Percentiles rank a stretch among this genome's conserved stretches.
phyloP scores from a whole-genome alignment of 805 yeast species.

The Lipomyces kockii region DNA sequence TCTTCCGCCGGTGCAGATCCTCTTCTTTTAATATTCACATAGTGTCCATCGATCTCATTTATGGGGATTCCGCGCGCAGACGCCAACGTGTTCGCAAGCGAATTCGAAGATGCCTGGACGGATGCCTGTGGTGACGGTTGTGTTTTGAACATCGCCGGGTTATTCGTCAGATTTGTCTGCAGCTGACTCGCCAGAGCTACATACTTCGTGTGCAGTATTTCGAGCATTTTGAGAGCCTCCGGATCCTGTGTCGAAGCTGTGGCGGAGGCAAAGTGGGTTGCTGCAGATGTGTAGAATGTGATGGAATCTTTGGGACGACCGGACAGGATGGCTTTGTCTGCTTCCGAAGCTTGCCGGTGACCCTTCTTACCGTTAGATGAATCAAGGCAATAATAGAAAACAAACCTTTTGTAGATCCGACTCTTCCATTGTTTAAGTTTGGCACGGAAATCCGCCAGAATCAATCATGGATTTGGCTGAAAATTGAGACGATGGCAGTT shows the following conservation, averaged over 20 bases:
- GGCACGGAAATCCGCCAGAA: neutral
- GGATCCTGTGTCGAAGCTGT: slow-evolving; percentile 30
- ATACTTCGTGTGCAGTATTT: slow-evolving; percentile 25
- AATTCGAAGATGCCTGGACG: slow-evolving; percentile 2
- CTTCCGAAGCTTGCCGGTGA: slow-evolving; percentile 33
- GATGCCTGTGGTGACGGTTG: slow-evolving; percentile 7
- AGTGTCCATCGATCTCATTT: slow-evolving; percentile 22
- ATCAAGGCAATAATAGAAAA: neutral
- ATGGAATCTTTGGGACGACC: slow-evolving; percentile 37
- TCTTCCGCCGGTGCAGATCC: slow-evolving; percentile 23
- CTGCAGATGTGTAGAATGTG: slow-evolving; percentile 29
- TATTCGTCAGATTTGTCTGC: slow-evolving; percentile 14
- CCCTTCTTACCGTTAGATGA: slow-evolving; percentile 23
- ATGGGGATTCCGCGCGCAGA: slow-evolving; percentile 41
- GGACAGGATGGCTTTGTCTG: slow-evolving; percentile 34
- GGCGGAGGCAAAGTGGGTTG: slow-evolving; percentile 28
- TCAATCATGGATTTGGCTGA: neutral
- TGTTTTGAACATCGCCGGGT: slow-evolving; percentile 26
- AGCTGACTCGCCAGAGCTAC: slow-evolving; percentile 23
- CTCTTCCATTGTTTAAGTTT: neutral
- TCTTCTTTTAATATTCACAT: slow-evolving; percentile 20
- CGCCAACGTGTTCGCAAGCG: slow-evolving; percentile 36
- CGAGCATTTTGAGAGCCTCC: slow-evolving; percentile 29
- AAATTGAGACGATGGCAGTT: neutral
- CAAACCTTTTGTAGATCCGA: neutral